A percentile compares a stretch with the other conserved stretches of the same genome.
Conservation (phyloP, 2,329 filamentous ascomycete species). For the Fusarium sp. region DNA sequence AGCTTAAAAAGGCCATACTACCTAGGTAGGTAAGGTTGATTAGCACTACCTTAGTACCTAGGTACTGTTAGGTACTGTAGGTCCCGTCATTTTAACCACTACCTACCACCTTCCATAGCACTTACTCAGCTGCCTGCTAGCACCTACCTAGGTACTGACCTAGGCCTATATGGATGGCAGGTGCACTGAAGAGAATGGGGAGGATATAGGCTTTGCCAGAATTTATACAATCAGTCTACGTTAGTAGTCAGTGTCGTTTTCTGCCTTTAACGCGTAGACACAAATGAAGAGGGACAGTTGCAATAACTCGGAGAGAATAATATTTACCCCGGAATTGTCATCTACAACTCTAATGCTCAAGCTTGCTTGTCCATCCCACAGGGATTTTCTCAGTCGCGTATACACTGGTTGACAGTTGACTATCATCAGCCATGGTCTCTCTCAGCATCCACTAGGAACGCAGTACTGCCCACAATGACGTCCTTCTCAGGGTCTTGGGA, state of each 20-base stretch:
- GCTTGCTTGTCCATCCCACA: constrained; percentile 1
- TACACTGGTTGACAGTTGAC: neutral
- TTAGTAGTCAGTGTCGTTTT: neutral
- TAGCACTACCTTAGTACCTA: too few relatives aligned
- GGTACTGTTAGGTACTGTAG: too few relatives aligned
- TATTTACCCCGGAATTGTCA: constrained; percentile 14
- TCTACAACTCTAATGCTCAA: neutral
- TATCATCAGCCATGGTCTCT: constrained; percentile 5
- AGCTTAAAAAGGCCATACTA: too few relatives aligned
- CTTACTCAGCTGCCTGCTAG: too few relatives aligned
- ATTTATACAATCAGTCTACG: neutral
- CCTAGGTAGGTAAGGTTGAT: too few relatives aligned
- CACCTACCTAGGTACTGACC: too few relatives aligned
- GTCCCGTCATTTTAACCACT: too few relatives aligned
- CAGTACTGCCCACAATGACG: constrained; percentile 18
- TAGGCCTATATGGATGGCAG: neutral
- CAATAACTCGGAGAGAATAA: neutral
- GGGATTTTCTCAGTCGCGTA: neutral
- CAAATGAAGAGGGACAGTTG: neutral
- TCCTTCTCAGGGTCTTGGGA: constrained; percentile 12
- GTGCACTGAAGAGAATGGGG: neutral
- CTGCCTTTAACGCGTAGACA: neutral
- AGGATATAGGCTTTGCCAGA: neutral
- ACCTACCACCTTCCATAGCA: too few relatives aligned
- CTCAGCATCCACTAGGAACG: neutral